These are phyloP conservation scores for Chenopodium formosanum DNA, from an alignment of 148 eudicot species.

Conservation along the genomic window DNA sequence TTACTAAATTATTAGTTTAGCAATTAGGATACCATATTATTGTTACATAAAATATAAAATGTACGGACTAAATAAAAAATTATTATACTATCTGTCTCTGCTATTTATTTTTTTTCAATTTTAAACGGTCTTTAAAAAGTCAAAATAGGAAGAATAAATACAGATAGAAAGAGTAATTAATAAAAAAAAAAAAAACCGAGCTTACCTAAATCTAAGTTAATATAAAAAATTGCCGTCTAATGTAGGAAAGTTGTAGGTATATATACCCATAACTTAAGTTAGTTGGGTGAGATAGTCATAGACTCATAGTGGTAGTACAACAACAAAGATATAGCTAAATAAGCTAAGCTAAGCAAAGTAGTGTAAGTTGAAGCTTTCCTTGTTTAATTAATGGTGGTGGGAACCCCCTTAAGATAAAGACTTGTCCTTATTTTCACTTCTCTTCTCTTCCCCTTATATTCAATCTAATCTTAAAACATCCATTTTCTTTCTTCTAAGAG, in stretches of 20 bases:
- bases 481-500: neutral
- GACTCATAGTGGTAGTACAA: neutral
- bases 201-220: neutral
- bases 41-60: neutral
- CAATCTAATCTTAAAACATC: neutral
- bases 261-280: conserved; percentile 24
- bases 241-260: conserved; percentile 15
- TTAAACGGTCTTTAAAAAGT: no score
- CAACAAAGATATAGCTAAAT: conserved; percentile 10
- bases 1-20: conserved; percentile 24
- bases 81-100: no score
- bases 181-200: neutral
- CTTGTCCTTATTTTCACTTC: conserved; percentile 14
- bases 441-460: neutral
- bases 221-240: conserved; percentile 11
- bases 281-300: conserved; percentile 24
- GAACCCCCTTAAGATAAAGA: conserved; percentile 27
- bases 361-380: conserved; percentile 2
- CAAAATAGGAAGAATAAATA: no score
- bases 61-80: no score
- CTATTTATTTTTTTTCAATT: no score
- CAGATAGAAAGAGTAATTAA: no score
- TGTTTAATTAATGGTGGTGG: conserved; percentile 26
- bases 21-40: neutral
- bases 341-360: neutral